A percentile compares a stretch with the other conserved stretches of the same genome.
Evolutionary conservation across 345 rosid genomes (phyloP).

Genomic region (Hibiscus mutabilis): DNA sequence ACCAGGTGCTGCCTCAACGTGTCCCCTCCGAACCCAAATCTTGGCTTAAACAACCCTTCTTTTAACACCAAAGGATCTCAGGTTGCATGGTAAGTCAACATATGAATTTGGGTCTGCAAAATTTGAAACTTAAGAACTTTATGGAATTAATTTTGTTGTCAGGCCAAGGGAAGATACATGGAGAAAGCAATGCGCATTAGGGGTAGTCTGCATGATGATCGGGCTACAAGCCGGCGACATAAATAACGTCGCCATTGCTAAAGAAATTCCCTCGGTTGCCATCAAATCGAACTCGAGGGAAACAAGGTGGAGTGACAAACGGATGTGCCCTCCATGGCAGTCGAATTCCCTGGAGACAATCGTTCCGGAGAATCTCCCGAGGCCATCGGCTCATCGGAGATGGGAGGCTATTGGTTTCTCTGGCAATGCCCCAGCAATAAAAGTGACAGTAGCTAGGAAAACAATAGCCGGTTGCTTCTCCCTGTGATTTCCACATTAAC

Average conservation of each 20-base stretch:
- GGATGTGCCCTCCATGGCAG: conserved; percentile 51
- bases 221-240: conserved; percentile 16
- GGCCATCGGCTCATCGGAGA: conserved; percentile 33
- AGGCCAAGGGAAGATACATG: conserved; percentile 23
- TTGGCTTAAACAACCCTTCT: conserved; percentile 1
- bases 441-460: conserved; percentile 12
- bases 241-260: not conserved
- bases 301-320: conserved; percentile 46
- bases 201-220: conserved; percentile 29
- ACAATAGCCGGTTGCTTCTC: conserved; percentile 27
- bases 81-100: conserved; percentile 13
- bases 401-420: conserved; percentile 28
- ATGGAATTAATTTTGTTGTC: not conserved
- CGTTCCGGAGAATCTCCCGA: conserved; percentile 64
- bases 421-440: conserved; percentile 22
- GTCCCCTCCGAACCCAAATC: conserved; percentile 15
- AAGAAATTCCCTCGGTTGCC: not conserved
- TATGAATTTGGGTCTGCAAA: not conserved
- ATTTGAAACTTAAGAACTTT: not conserved
- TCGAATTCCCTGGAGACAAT: conserved; percentile 39
- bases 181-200: conserved; percentile 19
- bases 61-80: not conserved
- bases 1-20: conserved; percentile 38
- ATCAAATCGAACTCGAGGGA: not conserved
- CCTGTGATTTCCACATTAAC: conserved; percentile 15